Conservation (phyloP, 805 yeast genomes). For the Osmozyma mogii region DNA sequence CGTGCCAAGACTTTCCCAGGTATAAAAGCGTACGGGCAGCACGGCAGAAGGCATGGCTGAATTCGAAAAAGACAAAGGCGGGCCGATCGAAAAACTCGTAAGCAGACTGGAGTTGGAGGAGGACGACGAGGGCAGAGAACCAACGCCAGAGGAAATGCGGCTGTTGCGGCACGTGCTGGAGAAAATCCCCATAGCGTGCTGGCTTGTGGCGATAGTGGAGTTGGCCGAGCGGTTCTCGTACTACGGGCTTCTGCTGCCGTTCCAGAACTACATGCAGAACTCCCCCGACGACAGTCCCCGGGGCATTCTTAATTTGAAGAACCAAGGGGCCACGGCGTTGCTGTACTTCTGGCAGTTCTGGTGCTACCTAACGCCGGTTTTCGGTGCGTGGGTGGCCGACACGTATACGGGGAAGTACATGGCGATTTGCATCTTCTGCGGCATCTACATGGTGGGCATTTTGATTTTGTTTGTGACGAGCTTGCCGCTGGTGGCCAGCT, state of each 20-base stretch:
- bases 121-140: slow-evolving; percentile 30
- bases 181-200: slow-evolving; percentile 45
- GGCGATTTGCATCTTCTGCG: slow-evolving; percentile 55
- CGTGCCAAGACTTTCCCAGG: too few species aligned
- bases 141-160: slow-evolving; percentile 48
- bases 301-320: slow-evolving; percentile 56
- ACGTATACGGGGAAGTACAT: slow-evolving; percentile 65
- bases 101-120: slow-evolving; percentile 7
- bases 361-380: slow-evolving; percentile 74
- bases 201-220: slow-evolving; percentile 64
- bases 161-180: slow-evolving; percentile 48
- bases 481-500: slow-evolving; percentile 46
- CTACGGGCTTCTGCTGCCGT: slow-evolving; percentile 70
- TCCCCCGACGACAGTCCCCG: slow-evolving; percentile 28
- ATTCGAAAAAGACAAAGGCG: too few species aligned
- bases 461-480: slow-evolving; percentile 63
- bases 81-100: too few species aligned
- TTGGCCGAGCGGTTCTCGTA: slow-evolving; percentile 76
- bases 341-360: slow-evolving; percentile 73
- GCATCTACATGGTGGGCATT: slow-evolving; percentile 53
- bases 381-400: slow-evolving; percentile 72
- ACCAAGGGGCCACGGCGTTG: slow-evolving; percentile 61
- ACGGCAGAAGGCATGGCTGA: too few species aligned
- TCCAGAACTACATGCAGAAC: slow-evolving; percentile 72
- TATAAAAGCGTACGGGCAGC: too few species aligned